Evolutionary conservation across 345 rosid species (phyloP).

Genomic region (Erucastrum elatum): DNA sequence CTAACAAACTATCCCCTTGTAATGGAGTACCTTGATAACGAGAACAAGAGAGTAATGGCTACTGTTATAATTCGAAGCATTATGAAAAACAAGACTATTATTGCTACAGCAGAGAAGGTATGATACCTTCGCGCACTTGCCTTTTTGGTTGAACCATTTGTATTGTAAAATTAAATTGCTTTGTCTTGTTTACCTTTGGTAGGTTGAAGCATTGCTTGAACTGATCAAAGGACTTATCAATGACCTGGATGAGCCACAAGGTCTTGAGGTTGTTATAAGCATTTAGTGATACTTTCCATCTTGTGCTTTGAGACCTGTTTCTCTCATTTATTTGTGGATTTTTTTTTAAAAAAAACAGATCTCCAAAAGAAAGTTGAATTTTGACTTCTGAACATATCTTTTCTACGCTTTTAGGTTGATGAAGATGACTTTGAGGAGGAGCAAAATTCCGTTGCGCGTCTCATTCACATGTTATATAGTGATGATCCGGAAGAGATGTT

Average conservation of each 20-base stretch:
- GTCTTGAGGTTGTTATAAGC: conserved; percentile 59
- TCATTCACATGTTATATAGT: conserved; percentile 83
- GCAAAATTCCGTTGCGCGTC: conserved; percentile 96
- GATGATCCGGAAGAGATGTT: conserved; percentile 96
- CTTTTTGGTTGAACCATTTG: conserved; percentile 6
- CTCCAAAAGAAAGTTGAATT: conserved; percentile 11
- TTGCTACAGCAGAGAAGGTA: conserved; percentile 84
- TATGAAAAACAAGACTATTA: conserved; percentile 84
- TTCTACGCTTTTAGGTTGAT: conserved; percentile 56
- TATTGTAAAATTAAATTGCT: conserved; percentile 25
- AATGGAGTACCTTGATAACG: conserved; percentile 83
- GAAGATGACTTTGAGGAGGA: conserved; percentile 97
- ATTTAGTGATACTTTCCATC: conserved; percentile 23
- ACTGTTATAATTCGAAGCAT: conserved; percentile 86
- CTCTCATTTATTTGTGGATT: conserved; percentile 7
- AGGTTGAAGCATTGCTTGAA: conserved; percentile 95
- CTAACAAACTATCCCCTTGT: conserved; percentile 86
- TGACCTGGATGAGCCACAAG: conserved; percentile 70
- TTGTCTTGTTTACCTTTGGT: conserved; percentile 23
- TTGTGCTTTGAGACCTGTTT: conserved; percentile 5
- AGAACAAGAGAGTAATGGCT: conserved; percentile 95
- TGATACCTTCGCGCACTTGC: not conserved
- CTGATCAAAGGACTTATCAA: conserved; percentile 88
- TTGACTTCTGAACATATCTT: conserved; percentile 1
- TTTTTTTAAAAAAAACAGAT: not conserved